phyloP scores from a whole-genome alignment of 2,329 filamentous ascomycete species.

The Xylaria hypoxylon region DNA sequence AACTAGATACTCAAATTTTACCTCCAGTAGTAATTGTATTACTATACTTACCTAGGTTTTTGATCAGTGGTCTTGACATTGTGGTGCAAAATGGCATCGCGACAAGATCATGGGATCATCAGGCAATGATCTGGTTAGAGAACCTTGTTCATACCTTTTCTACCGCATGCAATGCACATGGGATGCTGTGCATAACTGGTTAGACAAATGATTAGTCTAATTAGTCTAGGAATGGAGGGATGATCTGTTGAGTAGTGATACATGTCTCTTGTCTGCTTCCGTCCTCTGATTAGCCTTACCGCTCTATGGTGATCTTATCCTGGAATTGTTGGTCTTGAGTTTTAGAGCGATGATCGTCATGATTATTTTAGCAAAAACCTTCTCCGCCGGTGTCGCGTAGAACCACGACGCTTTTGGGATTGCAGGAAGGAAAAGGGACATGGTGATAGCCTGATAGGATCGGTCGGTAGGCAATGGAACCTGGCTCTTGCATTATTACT shows the following conservation, averaged over 20 bases:
- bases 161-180: not conserved
- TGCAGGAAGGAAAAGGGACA: not conserved
- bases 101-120: slow-evolving; percentile 4
- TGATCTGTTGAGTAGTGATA: not conserved
- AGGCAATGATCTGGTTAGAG: not conserved
- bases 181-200: not conserved
- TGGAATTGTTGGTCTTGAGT: not conserved
- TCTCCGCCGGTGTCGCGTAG: not conserved
- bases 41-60: not conserved
- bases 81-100: not conserved
- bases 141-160: not conserved
- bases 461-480: not conserved
- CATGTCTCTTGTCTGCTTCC: not conserved
- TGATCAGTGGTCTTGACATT: not conserved
- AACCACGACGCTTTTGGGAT: slow-evolving; percentile 7
- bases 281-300: slow-evolving; percentile 24
- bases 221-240: not conserved
- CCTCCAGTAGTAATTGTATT: not conserved
- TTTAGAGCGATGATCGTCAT: slow-evolving; percentile 26
- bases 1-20: not conserved
- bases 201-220: not conserved
- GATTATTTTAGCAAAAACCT: slow-evolving; percentile 9
- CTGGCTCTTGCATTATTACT: slow-evolving; percentile 1
- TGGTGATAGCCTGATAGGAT: not conserved
- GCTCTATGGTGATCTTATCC: slow-evolving; percentile 2